Evolutionary conservation across 2,329 filamentous ascomycete genomes (phyloP).

Genomic region (Calonectria multiphialidica): DNA sequence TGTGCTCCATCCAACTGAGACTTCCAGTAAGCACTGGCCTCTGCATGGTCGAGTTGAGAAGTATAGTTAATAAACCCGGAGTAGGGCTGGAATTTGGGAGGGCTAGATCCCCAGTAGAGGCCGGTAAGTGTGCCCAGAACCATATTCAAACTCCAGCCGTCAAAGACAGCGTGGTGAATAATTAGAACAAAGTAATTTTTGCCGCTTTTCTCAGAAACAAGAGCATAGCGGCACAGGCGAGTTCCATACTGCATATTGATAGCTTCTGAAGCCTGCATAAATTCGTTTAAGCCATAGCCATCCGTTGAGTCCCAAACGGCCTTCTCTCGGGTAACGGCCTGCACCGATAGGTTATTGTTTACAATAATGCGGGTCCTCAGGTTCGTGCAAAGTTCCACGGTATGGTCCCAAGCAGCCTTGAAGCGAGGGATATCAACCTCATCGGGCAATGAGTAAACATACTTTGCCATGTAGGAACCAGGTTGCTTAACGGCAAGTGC

Average conservation of each 20-base stretch:
- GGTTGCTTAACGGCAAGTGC: conserved; percentile 25
- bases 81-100: neutral
- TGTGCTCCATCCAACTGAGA: conserved; percentile 32
- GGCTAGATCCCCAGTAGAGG: neutral
- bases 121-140: neutral
- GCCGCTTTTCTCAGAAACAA: neutral
- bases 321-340: neutral
- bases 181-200: conserved; percentile 6
- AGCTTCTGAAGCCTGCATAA: neutral
- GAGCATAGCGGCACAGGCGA: neutral
- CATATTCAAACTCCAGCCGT: conserved; percentile 16
- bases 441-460: neutral
- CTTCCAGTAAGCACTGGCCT: neutral
- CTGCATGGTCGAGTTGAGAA: neutral
- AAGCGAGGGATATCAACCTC: neutral
- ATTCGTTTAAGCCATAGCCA: neutral
- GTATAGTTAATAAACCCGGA: conserved; percentile 8
- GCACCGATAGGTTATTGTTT: neutral
- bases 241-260: conserved; percentile 1
- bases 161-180: conserved; percentile 11
- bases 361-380: conserved; percentile 2
- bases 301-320: neutral
- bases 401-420: neutral
- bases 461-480: conserved; percentile 23
- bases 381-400: conserved; percentile 1